A percentile compares a stretch with the other conserved stretches of the same genome.
phyloP scores from a whole-genome alignment of 1,139 yeast genomes.

The Diutina ranongensis region DNA sequence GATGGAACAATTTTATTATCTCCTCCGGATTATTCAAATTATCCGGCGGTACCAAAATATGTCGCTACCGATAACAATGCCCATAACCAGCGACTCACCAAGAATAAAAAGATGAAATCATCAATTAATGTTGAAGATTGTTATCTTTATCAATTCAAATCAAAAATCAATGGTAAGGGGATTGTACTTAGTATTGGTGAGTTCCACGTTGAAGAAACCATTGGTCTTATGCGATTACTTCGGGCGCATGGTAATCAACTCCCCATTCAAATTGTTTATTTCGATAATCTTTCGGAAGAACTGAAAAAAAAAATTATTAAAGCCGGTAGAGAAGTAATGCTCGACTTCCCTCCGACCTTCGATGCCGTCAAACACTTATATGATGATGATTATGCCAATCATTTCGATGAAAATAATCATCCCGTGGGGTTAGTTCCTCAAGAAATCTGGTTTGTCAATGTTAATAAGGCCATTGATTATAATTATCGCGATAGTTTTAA shows the following conservation, averaged over 20 bases:
- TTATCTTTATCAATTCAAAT: slow-evolving; percentile 20
- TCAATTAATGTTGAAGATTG: slow-evolving; percentile 7
- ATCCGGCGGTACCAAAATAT: background rate
- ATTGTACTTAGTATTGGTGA: slow-evolving; percentile 39
- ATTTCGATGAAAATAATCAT: background rate
- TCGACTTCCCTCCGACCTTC: slow-evolving; percentile 10
- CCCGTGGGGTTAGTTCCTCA: slow-evolving; percentile 20
- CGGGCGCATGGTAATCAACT: slow-evolving; percentile 33
- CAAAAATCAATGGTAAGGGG: slow-evolving; percentile 33
- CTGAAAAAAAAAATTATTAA: slow-evolving; percentile 16
- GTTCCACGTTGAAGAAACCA: slow-evolving; percentile 30
- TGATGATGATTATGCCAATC: slow-evolving; percentile 11
- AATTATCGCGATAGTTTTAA: slow-evolving; percentile 19
- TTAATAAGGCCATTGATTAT: slow-evolving; percentile 18
- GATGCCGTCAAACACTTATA: slow-evolving; percentile 16
- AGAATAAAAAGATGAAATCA: background rate
- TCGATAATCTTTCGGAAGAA: slow-evolving; percentile 13
- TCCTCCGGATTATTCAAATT: background rate
- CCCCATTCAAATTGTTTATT: slow-evolving; percentile 47
- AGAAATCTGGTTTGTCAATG: slow-evolving; percentile 35
- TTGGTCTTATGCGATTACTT: slow-evolving; percentile 31
- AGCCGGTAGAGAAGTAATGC: slow-evolving; percentile 16
- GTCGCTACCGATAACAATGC: background rate
- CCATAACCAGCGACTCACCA: background rate
- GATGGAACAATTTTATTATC: background rate